Conservation (phyloP, 1,284 basidiomycete genomes). For the Puccinia polysora region DNA sequence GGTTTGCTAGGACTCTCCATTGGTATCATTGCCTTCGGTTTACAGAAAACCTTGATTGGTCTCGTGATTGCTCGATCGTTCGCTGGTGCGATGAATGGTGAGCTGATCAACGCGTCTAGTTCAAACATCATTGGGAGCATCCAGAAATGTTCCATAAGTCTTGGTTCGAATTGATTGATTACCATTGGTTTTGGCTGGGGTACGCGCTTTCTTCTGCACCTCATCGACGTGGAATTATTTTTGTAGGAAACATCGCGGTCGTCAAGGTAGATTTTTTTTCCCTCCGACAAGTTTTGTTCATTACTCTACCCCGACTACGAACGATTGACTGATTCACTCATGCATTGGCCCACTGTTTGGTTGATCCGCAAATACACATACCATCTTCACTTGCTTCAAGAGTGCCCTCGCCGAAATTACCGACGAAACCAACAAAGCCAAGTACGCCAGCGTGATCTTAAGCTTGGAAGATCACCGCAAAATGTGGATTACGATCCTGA, state of each 20-base stretch:
- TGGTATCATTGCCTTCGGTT: constrained; percentile 15
- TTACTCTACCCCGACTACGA: background rate
- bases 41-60: background rate
- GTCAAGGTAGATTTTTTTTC: no score
- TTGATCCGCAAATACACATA: background rate
- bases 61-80: constrained; percentile 16
- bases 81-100: constrained; percentile 24
- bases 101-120: no score
- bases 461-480: no score
- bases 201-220: no score
- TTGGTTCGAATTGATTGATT: background rate
- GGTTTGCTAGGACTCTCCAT: background rate
- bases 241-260: no score
- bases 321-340: background rate
- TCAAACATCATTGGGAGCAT: background rate
- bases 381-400: background rate
- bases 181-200: background rate
- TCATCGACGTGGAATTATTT: background rate
- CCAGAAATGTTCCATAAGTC: background rate
- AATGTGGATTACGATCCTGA: no score
- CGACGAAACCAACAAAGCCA: constrained; percentile 18
- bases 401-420: constrained; percentile 10
- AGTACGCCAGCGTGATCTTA: background rate
- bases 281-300: no score
- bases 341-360: background rate